These are phyloP conservation scores for Tripterygium wilfordii DNA, from an alignment of 177 flowering plant genomes.

Conservation along the genomic window DNA sequence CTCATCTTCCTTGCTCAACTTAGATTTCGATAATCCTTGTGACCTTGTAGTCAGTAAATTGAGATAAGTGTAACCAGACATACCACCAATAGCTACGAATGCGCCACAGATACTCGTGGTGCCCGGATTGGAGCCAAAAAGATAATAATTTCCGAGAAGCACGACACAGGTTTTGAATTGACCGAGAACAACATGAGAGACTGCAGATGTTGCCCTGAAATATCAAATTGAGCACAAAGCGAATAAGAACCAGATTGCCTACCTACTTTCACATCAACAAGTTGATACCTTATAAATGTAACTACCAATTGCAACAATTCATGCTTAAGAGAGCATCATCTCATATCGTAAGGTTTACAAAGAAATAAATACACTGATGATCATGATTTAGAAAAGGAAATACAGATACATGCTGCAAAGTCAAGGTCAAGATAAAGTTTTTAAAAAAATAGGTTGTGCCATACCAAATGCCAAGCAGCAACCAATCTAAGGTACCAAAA, in stretches of 20 bases:
- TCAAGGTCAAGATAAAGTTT: too few species aligned
- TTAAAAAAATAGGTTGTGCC: too few species aligned
- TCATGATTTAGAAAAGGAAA: too few species aligned
- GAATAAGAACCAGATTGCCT: constrained; percentile 2
- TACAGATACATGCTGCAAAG: too few species aligned
- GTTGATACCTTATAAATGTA: neutral
- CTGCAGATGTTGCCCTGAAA: constrained; percentile 67
- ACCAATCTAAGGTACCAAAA: too few species aligned
- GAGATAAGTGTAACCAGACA: constrained; percentile 59
- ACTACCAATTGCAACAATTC: too few species aligned
- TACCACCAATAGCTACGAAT: constrained; percentile 51
- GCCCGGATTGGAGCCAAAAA: constrained; percentile 63
- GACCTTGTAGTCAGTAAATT: constrained; percentile 27
- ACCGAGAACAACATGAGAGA: constrained; percentile 65
- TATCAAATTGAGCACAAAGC: neutral
- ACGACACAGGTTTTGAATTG: constrained; percentile 70
- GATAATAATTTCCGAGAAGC: constrained; percentile 51
- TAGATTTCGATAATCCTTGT: constrained; percentile 32
- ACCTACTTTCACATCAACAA: neutral
- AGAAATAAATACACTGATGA: too few species aligned
- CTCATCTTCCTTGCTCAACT: constrained; percentile 40
- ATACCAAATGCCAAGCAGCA: too few species aligned
- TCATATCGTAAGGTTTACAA: too few species aligned
- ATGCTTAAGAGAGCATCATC: too few species aligned
- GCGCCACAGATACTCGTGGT: constrained; percentile 52